Evolutionary conservation across 2,329 filamentous ascomycete genomes (phyloP), one percentile per base, ranked within the genome.

Genomic region (Nectriaceae sp.): DNA sequence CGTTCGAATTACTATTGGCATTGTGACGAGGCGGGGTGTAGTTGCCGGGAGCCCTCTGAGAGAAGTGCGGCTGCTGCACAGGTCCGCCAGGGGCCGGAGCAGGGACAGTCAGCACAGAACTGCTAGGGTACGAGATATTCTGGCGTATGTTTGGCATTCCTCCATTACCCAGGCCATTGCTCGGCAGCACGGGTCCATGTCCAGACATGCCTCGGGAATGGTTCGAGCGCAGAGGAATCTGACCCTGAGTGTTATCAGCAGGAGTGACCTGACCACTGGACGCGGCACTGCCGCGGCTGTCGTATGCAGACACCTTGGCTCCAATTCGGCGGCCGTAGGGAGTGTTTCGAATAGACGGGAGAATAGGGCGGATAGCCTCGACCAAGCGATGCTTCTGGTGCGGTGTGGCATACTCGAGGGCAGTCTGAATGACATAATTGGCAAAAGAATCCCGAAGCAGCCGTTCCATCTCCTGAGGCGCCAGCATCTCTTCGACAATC

Each of bases 351-450:
- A 97, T 95, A 36, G 83, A 78, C 3, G 90, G 88, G 33, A 97
- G 75, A 53, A 95, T 85, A 1, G 92, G 90, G 33, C 91, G 89
- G 61, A 97, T 91, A 29, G 82, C 79, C 52, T 97, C 91, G 39
- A 96, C 85, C 37, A 99, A 79, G 40, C 83, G 83, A 49, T 79
- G 75, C 72, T 93, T 91, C 66, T 84, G 86, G 22, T 84, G 78
- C 5, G 82, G 78, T 46, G 91, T 89, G 11, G 89, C 83, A 64
- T 90, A 92, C 62, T 96, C 92, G 58, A 96, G 81, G 21, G 94
- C 92, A 33, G 94, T 99, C 77, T 99, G 94, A 33, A 99, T 89
- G 56, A 99, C 94, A 64, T 99, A 99, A 74, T 99, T 99, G 68
- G 90, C 94, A 65, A 90, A 99, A 0, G 88, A 90, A 70, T 99